phyloP scores from a whole-genome alignment of 2,329 filamentous ascomycete species.

The Aspergillus pseudoviridinutans region DNA sequence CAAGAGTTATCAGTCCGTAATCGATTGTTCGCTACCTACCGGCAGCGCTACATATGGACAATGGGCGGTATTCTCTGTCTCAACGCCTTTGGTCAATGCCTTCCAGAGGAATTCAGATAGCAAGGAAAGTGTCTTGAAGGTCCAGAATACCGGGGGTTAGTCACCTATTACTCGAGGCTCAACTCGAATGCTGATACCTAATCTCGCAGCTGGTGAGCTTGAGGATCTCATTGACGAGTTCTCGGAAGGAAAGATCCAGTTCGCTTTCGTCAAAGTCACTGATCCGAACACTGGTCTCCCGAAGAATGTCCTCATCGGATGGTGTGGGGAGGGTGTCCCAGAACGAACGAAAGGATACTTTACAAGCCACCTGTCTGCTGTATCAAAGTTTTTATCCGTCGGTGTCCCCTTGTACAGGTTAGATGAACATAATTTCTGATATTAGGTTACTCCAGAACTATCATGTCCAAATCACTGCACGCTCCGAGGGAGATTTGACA shows the following conservation, averaged over 20 bases:
- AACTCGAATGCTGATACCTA: slow-evolving; percentile 15
- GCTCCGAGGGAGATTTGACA: slow-evolving; percentile 82
- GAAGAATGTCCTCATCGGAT: slow-evolving; percentile 90
- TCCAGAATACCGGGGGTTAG: slow-evolving; percentile 82
- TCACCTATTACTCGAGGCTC: slow-evolving; percentile 1
- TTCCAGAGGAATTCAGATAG: slow-evolving; percentile 76
- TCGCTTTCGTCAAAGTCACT: slow-evolving; percentile 93
- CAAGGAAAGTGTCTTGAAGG: slow-evolving; percentile 94
- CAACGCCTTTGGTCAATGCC: slow-evolving; percentile 84
- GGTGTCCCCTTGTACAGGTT: slow-evolving; percentile 13
- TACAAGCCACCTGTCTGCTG: slow-evolving; percentile 84
- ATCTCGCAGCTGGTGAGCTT: slow-evolving; percentile 74
- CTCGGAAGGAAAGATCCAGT: slow-evolving; percentile 93
- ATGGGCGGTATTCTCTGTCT: slow-evolving; percentile 93
- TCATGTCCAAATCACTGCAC: slow-evolving; percentile 94
- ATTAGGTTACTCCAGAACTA: slow-evolving; percentile 59
- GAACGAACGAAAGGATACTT: slow-evolving; percentile 98
- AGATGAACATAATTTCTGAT: not conserved
- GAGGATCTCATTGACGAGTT: slow-evolving; percentile 90
- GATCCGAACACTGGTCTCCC: slow-evolving; percentile 87
- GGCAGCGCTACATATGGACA: slow-evolving; percentile 78
- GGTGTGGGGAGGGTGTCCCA: slow-evolving; percentile 97
- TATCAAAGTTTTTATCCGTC: slow-evolving; percentile 85
- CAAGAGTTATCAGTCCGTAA: slow-evolving; percentile 68
- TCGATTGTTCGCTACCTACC: slow-evolving; percentile 57